Evolutionary conservation across 2,329 filamentous ascomycete genomes (phyloP), one percentile per base, ranked within the genome.

Genomic region (Aspergillus brunneoviolaceus): DNA sequence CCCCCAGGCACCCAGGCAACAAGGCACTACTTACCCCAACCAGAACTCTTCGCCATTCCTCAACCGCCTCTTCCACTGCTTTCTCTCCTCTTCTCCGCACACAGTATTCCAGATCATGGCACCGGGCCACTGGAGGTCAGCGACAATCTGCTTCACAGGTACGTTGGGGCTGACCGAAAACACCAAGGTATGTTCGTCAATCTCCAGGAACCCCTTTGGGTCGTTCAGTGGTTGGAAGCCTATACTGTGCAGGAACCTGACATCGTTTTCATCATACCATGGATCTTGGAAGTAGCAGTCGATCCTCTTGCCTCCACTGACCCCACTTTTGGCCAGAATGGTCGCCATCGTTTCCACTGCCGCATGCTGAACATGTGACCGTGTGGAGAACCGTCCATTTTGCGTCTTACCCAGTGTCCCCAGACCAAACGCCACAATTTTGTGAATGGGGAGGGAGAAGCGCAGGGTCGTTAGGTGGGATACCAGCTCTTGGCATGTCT

Each of bases 111-210:
- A 73, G 10, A 74, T 59, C 58, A 73, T 67, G n/a, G 70, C 61
- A 2, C 64, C 68, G 6, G 76, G 77, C 49, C 70, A 72, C 48
- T 74, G 70, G 51, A 75, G 64, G 63, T 79, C 77, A n/a, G 73
- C 70, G 39, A 79, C 65, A 25, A 78, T 71, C 60, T 79, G 72
- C 51, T 73, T 75, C 5, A 77, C 67, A 0, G 76, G 73, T 0
- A 74, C 67, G 48, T 72, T 67, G 1, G 74, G 62, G 35, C 68
- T 70, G 10, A 72, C 59, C 0, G 75, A 75, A 56, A 79, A 65
- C n/a, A 79, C 73, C 29, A 76, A 54, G 12, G 75, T 74, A n/a
- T 72, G 58, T 5, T 74, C 68, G 58, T 79, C 73, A 1, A 78
- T 58, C 55, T 74, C 72, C 1, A 76, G 64, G 58, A 77, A 79